Percentiles rank a stretch among this genome's conserved stretches.
These are phyloP conservation scores for Coniophora puteana DNA, from an alignment of 1,284 basidiomycete species.

Conservation along the genomic window DNA sequence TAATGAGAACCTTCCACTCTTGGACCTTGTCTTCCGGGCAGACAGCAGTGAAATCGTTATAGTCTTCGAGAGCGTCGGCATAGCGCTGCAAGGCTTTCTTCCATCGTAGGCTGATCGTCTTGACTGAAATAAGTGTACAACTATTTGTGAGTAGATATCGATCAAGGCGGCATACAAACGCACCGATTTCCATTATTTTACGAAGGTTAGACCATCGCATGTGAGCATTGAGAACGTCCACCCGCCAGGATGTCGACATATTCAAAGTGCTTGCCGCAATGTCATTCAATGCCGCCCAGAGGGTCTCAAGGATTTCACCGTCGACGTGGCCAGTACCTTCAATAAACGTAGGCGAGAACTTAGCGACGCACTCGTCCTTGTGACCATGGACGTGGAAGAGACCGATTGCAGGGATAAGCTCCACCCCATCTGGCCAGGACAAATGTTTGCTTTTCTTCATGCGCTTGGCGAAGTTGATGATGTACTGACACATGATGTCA, in stretches of 20 bases:
- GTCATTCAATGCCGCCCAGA: constrained; percentile 15
- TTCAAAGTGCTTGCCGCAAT: constrained; percentile 11
- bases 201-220: constrained; percentile 15
- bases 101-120: no score
- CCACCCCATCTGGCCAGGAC: constrained; percentile 4
- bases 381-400: constrained; percentile 13
- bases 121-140: no score
- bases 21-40: no score
- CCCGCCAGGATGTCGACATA: constrained; percentile 11
- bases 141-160: no score
- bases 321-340: constrained; percentile 10
- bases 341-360: constrained; percentile 13
- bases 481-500: constrained; percentile 14
- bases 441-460: constrained; percentile 1
- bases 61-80: no score
- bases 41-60: no score
- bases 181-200: constrained; percentile 10
- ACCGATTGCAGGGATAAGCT: constrained; percentile 9
- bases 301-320: constrained; percentile 13
- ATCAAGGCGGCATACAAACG: no score
- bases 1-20: no score
- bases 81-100: no score
- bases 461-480: constrained; percentile 6
- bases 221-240: constrained; percentile 14
- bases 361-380: constrained; percentile 8